phyloP scores from a whole-genome alignment of 768 basidiomycete species.

The Strobilomyces confusus region DNA sequence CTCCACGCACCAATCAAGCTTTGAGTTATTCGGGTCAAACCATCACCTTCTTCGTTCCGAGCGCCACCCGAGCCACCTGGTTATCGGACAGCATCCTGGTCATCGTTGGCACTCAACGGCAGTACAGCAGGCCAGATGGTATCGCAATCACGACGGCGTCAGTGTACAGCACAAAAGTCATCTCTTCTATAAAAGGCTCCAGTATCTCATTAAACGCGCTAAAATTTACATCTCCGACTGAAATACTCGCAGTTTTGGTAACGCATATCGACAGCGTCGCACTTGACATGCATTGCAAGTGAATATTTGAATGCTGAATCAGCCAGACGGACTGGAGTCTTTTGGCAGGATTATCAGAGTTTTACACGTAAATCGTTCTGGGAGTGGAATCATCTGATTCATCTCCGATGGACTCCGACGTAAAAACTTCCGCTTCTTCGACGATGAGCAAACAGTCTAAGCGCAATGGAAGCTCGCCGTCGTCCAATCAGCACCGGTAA shows the following conservation, averaged over 20 bases:
- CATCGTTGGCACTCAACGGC: background rate
- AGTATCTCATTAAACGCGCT: background rate
- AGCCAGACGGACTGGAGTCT: background rate
- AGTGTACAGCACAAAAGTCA: too few relatives aligned
- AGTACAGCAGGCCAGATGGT: background rate
- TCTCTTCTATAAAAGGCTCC: background rate
- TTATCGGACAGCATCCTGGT: background rate
- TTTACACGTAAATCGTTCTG: background rate
- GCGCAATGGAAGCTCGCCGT: background rate
- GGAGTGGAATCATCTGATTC: background rate
- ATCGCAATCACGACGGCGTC: too few relatives aligned
- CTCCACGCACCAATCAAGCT: conserved; percentile 8
- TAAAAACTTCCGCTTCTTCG: conserved; percentile 1
- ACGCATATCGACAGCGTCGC: too few relatives aligned
- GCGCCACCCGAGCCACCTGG: background rate
- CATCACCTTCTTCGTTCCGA: background rate
- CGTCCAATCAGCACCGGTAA: conserved; percentile 3
- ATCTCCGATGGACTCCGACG: background rate
- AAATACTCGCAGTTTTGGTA: background rate
- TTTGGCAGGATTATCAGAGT: too few relatives aligned
- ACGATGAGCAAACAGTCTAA: background rate
- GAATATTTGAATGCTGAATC: background rate
- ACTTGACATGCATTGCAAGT: background rate
- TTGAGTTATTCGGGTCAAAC: conserved; percentile 2
- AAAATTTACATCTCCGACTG: background rate